Percentiles rank a stretch among this genome's conserved stretches.
Conservation (phyloP, 345 rosid genomes). For the Gossypium rotundifolium region DNA sequence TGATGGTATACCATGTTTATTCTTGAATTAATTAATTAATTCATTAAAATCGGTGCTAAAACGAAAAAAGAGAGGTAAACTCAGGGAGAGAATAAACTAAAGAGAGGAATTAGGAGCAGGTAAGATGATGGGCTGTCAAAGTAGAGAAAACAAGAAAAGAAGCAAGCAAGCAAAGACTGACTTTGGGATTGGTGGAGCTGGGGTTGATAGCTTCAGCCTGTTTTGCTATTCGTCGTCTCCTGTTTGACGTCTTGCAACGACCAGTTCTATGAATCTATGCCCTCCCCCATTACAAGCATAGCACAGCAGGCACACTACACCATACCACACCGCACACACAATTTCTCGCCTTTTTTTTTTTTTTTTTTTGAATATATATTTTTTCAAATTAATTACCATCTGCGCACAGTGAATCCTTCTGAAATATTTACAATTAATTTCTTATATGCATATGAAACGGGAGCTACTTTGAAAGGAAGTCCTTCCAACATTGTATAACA, state of each 20-base stretch:
- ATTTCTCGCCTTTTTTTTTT: too few relatives aligned
- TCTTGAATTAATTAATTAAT: background rate
- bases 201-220: conserved; percentile 24
- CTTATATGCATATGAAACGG: too few relatives aligned
- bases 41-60: background rate
- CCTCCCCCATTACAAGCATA: too few relatives aligned
- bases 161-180: conserved; percentile 6
- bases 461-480: too few relatives aligned
- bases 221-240: conserved; percentile 49
- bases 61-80: background rate
- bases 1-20: background rate
- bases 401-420: too few relatives aligned
- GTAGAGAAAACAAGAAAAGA: background rate
- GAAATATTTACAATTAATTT: too few relatives aligned
- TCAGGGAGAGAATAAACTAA: background rate
- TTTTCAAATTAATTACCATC: too few relatives aligned
- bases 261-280: conserved; percentile 29
- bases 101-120: background rate
- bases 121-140: conserved; percentile 22
- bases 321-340: too few relatives aligned
- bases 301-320: too few relatives aligned
- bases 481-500: too few relatives aligned
- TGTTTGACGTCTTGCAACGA: conserved; percentile 56
- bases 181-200: conserved; percentile 5
- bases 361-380: too few relatives aligned